phyloP scores from a whole-genome alignment of 164 flowering plant species.

The Chloranthus sessilifolius region DNA sequence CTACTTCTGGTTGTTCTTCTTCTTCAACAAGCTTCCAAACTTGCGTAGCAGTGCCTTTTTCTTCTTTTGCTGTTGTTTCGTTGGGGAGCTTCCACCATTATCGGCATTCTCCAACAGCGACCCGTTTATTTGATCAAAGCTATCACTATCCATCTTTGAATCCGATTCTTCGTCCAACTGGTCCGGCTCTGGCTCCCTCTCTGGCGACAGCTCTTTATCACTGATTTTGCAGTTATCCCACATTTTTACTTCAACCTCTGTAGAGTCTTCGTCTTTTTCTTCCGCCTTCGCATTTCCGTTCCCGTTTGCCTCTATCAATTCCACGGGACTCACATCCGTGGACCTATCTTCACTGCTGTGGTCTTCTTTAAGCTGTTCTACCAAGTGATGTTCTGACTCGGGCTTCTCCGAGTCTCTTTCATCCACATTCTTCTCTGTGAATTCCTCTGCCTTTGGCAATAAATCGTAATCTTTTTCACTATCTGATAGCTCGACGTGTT shows the following conservation, averaged over 20 bases:
- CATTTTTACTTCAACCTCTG: conserved; percentile 56
- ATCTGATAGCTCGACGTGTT: conserved; percentile 52
- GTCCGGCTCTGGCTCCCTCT: conserved; percentile 47
- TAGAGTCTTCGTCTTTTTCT: too few relatives aligned
- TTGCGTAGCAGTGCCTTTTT: conserved; percentile 73
- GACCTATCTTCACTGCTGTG: conserved; percentile 14
- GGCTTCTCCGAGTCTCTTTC: conserved; percentile 34
- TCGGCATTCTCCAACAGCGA: conserved; percentile 35
- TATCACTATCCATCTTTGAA: conserved; percentile 47
- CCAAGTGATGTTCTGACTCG: conserved; percentile 25
- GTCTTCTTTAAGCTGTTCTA: too few relatives aligned
- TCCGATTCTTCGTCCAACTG: conserved; percentile 63
- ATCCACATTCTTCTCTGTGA: too few relatives aligned
- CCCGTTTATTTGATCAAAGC: conserved; percentile 48
- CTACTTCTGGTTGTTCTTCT: conserved; percentile 43
- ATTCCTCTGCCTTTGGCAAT: conserved; percentile 70
- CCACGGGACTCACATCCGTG: conserved; percentile 10
- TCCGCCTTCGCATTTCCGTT: conserved; percentile 27
- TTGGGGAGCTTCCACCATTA: conserved; percentile 57
- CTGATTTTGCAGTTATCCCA: conserved; percentile 87
- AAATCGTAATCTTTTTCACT: conserved; percentile 76
- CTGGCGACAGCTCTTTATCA: conserved; percentile 62
- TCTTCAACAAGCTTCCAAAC: conserved; percentile 80
- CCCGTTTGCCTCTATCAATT: conserved; percentile 34
- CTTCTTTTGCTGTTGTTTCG: conserved; percentile 69